phyloP scores from a whole-genome alignment of 176 grass and related monocot species.

The Poa annua region DNA sequence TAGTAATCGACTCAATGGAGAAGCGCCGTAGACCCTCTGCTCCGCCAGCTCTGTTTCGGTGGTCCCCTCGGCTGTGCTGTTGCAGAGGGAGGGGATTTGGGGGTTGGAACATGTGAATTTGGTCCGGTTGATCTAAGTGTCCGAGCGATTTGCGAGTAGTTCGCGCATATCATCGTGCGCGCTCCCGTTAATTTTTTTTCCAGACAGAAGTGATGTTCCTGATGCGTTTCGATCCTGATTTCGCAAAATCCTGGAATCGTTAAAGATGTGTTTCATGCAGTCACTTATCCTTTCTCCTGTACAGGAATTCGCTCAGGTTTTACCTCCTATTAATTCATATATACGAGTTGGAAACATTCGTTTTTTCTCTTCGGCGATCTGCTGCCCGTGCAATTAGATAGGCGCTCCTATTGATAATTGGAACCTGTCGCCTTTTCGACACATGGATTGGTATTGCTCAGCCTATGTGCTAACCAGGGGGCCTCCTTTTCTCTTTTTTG shows the following conservation, averaged over 20 bases:
- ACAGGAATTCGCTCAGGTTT: neutral
- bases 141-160: constrained; percentile 23
- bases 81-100: neutral
- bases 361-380: neutral
- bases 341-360: neutral
- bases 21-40: neutral
- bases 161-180: constrained; percentile 1
- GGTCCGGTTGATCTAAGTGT: neutral
- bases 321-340: neutral
- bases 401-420: neutral
- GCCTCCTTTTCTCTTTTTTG: neutral
- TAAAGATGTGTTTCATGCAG: neutral
- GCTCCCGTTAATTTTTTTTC: too few relatives aligned
- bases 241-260: neutral
- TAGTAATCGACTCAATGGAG: neutral
- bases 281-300: neutral
- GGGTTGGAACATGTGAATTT: neutral
- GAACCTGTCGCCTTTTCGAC: constrained; percentile 28
- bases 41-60: constrained; percentile 9
- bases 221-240: neutral
- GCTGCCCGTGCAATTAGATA: neutral
- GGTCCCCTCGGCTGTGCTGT: neutral
- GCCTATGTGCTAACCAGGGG: neutral
- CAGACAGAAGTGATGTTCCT: too few relatives aligned
- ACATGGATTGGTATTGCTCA: constrained; percentile 11